Evolutionary conservation across 805 yeast species (phyloP), one percentile per base, ranked within the genome.

Genomic region (Wickerhamiella australiensis): DNA sequence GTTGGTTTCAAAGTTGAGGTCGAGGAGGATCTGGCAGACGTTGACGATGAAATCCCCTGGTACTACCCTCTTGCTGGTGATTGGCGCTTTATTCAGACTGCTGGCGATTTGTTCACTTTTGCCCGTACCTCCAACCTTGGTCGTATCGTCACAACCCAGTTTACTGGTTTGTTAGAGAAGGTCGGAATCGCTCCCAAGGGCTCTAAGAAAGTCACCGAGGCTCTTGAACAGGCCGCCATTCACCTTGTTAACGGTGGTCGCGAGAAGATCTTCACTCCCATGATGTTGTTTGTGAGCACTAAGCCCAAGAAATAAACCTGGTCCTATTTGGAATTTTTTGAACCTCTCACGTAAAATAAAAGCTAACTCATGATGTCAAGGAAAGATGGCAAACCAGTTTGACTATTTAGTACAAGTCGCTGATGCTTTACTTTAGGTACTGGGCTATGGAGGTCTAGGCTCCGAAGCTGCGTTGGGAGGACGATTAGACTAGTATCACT

Each of bases 11-110:
- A 85, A 59, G 70, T 92, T 57, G 75, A 76, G 61, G 76, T 76
- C 63, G 78, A 78, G 66, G 72, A 73, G 59, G 98, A 92, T 66
- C 73, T 92, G 63, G 96, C 97, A 50, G 85, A 81, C 55, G 67
- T 70, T 41, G 78, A 76, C 54, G 96, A 85, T 64, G 84, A 75
- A 46, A 76, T 92, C 56, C 98, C 98, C 59, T 92, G 98, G 98
- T 92, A 84, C 72, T 87, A 87, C 67, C 98, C 98, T 60, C 76
- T 92, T 63, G 75, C 92, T 54, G 98, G 98, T 63, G 95, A 90
- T 59, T 80, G 87, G 85, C 82, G 77, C 69, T 82, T 85, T 69
- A 76, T 85, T 50, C 96, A 88, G 71, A 71, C 80, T 47, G 50
- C 85, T 15, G 72, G 78, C 52, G 98, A 92, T 67, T 63, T 85